These are phyloP conservation scores for Arachnopeziza araneosa DNA, from an alignment of 2,329 filamentous ascomycete genomes.

Conservation along the genomic window DNA sequence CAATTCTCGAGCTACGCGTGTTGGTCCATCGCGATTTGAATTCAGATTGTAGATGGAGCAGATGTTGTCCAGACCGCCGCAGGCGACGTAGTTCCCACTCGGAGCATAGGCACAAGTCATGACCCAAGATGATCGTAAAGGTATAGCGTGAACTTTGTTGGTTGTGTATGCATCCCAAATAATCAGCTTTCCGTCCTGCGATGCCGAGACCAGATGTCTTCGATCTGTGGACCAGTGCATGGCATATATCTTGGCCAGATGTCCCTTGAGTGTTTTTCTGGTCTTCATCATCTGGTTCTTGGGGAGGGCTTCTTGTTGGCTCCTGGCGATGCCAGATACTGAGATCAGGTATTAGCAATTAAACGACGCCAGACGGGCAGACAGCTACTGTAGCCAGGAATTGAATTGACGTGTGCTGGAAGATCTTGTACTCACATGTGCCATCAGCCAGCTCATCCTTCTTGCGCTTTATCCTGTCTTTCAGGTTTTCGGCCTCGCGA, in stretches of 20 bases:
- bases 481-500: conserved; percentile 94
- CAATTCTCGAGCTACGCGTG: conserved; percentile 88
- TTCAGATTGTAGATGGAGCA: conserved; percentile 99
- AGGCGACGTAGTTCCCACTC: conserved; percentile 96
- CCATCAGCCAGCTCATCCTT: conserved; percentile 99
- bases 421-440: conserved; percentile 65
- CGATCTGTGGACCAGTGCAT: conserved; percentile 99
- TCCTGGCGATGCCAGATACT: conserved; percentile 85
- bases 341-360: not conserved
- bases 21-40: conserved; percentile 89
- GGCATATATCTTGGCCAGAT: conserved; percentile 98
- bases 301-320: conserved; percentile 86
- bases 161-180: conserved; percentile 99
- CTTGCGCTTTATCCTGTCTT: conserved; percentile 99
- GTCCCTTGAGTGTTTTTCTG: conserved; percentile 92
- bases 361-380: not conserved
- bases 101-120: conserved; percentile 99
- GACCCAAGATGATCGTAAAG: conserved; percentile 95
- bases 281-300: conserved; percentile 94
- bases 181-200: conserved; percentile 98
- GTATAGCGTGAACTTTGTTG: conserved; percentile 99
- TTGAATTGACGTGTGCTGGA: not conserved
- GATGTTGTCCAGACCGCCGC: conserved; percentile 98
- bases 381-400: not conserved
- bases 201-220: conserved; percentile 93